phyloP scores from a whole-genome alignment of 108 stramenopile genomes.

The Mayamaea pseudoterrestris region DNA sequence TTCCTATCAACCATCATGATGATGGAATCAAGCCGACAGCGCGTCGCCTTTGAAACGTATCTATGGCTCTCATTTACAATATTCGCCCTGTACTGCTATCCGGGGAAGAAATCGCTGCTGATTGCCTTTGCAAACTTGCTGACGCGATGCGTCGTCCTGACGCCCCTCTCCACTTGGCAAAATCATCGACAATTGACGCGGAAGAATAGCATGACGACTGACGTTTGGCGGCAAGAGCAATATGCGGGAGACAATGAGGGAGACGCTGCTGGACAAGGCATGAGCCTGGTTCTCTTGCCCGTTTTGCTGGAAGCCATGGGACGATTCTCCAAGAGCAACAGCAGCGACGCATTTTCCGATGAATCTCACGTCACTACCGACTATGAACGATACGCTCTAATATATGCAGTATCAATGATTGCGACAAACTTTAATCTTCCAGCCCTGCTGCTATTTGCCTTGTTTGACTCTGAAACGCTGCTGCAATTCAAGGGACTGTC shows the following conservation, averaged over 20 bases:
- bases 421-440: background rate
- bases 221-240: too few species aligned
- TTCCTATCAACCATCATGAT: too few species aligned
- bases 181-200: background rate
- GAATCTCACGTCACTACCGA: too few species aligned
- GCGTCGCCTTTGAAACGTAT: conserved; percentile 1
- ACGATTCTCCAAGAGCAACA: background rate
- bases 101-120: background rate
- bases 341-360: background rate
- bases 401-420: background rate
- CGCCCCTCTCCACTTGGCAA: too few species aligned
- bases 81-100: background rate
- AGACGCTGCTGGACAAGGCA: background rate
- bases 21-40: too few species aligned
- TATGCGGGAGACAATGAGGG: background rate
- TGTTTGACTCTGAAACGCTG: too few species aligned
- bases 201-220: background rate
- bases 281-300: background rate
- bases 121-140: background rate
- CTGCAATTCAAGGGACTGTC: background rate
- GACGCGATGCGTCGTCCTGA: too few species aligned
- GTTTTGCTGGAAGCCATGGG: background rate
- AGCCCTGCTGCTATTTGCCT: background rate
- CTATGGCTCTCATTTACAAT: background rate
- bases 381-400: background rate